Conservation (phyloP, 805 yeast species). For the Candida rishiriensis region DNA sequence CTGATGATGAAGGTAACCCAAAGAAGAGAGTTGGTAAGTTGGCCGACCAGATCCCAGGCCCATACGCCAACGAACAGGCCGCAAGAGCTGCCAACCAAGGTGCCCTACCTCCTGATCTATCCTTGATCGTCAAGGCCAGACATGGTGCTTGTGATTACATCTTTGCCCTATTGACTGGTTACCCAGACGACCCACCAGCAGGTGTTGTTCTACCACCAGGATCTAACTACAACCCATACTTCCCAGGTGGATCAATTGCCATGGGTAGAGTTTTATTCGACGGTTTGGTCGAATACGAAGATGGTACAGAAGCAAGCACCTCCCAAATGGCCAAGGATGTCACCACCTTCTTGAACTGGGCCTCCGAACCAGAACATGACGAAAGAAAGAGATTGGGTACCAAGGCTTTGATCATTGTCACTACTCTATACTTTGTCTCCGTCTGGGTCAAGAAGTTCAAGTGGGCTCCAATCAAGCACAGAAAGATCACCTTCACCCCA, state of each 20-base stretch:
- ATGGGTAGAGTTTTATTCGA: slow-evolving; percentile 98
- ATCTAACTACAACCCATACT: slow-evolving; percentile 97
- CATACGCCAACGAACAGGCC: slow-evolving; percentile 97
- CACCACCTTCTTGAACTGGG: slow-evolving; percentile 93
- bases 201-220: slow-evolving; percentile 94
- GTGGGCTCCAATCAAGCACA: slow-evolving; percentile 94
- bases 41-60: slow-evolving; percentile 92
- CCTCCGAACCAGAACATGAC: slow-evolving; percentile 97
- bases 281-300: slow-evolving; percentile 96
- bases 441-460: slow-evolving; percentile 96
- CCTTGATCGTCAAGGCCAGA: slow-evolving; percentile 96
- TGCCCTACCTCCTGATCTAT: slow-evolving; percentile 97
- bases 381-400: slow-evolving; percentile 96
- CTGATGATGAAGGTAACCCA: slow-evolving; percentile 95
- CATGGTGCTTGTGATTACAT: slow-evolving; percentile 97
- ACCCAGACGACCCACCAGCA: slow-evolving; percentile 98
- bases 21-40: slow-evolving; percentile 97
- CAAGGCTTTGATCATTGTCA: slow-evolving; percentile 79
- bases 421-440: slow-evolving; percentile 75
- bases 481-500: slow-evolving; percentile 90
- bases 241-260: slow-evolving; percentile 99
- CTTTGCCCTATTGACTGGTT: slow-evolving; percentile 92
- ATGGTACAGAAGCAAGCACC: slow-evolving; percentile 97
- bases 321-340: slow-evolving; percentile 99
- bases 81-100: slow-evolving; percentile 99